These are phyloP conservation scores for Malus sylvestris DNA, from an alignment of 306 rosid species.

Conservation along the genomic window DNA sequence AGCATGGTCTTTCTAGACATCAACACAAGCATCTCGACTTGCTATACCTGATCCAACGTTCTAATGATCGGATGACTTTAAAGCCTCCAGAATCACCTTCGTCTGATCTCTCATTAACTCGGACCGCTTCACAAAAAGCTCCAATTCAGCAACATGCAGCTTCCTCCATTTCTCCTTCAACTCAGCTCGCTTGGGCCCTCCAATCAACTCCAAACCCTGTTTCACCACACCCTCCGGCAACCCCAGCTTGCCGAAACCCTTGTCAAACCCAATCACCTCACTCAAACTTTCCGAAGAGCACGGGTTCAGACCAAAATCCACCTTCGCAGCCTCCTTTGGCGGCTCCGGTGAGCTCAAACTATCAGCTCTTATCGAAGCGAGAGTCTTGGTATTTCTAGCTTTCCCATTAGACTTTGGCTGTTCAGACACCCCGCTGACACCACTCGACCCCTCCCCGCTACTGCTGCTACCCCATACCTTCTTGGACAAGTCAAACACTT, in stretches of 20 bases:
- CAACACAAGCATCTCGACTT: background rate
- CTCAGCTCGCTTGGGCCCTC: conserved; percentile 32
- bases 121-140: conserved; percentile 25
- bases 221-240: conserved; percentile 23
- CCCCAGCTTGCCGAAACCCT: conserved; percentile 9
- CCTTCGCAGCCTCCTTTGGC: conserved; percentile 12
- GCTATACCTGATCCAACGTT: background rate
- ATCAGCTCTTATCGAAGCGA: conserved; percentile 18
- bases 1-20: background rate
- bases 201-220: conserved; percentile 35
- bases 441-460: conserved; percentile 2
- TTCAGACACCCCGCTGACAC: background rate
- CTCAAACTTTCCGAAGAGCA: background rate
- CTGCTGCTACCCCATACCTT: conserved; percentile 40
- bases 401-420: conserved; percentile 27
- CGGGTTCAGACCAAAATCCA: background rate
- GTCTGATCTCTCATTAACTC: conserved; percentile 31
- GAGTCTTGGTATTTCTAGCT: conserved; percentile 3
- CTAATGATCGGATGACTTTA: conserved; percentile 25
- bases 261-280: conserved; percentile 22
- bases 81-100: conserved; percentile 34
- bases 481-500: conserved; percentile 39
- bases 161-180: conserved; percentile 47
- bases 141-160: conserved; percentile 39
- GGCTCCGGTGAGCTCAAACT: background rate